Percentiles rank a stretch among this genome's conserved stretches.
These are phyloP conservation scores for Fraxinus cuspidata DNA, from an alignment of 257 asterid species.

Conservation along the genomic window DNA sequence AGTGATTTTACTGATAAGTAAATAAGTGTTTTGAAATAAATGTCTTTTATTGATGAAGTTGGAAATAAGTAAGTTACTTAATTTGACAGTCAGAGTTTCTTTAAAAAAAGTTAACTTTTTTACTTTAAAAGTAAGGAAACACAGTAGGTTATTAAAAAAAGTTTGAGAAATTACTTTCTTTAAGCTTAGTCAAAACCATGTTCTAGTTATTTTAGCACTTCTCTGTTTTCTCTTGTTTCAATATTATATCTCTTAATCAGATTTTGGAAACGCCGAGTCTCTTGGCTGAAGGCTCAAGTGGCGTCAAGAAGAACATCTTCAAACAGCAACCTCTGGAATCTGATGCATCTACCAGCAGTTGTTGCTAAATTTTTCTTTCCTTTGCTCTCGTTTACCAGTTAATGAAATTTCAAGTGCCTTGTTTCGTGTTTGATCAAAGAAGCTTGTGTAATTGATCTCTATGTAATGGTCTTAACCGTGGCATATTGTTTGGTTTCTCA, in stretches of 20 bases:
- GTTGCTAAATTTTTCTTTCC: conserved; percentile 57
- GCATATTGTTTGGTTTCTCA: conserved; percentile 20
- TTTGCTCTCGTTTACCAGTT: conserved; percentile 4
- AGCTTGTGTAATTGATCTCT: conserved; percentile 19
- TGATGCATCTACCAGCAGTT: conserved; percentile 66
- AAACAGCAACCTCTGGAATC: conserved; percentile 83
- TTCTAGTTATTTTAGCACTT: background rate
- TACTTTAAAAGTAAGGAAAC: no score
- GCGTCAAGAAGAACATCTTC: conserved; percentile 78
- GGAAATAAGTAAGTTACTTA: no score
- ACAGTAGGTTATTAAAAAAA: no score
- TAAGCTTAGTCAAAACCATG: no score
- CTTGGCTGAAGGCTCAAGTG: conserved; percentile 78
- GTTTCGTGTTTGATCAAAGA: conserved; percentile 13
- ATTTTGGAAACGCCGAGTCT: conserved; percentile 90
- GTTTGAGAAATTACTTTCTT: background rate
- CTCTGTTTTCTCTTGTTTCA: background rate
- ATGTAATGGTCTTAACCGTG: background rate
- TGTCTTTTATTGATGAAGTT: no score
- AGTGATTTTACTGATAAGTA: no score
- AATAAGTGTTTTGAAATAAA: no score
- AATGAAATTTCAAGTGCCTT: conserved; percentile 25
- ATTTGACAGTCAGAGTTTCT: no score
- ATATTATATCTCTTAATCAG: conserved; percentile 37
- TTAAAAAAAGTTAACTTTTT: no score